Conservation (phyloP, 2,329 filamentous ascomycete genomes). For the Colletotrichum brevisporum region DNA sequence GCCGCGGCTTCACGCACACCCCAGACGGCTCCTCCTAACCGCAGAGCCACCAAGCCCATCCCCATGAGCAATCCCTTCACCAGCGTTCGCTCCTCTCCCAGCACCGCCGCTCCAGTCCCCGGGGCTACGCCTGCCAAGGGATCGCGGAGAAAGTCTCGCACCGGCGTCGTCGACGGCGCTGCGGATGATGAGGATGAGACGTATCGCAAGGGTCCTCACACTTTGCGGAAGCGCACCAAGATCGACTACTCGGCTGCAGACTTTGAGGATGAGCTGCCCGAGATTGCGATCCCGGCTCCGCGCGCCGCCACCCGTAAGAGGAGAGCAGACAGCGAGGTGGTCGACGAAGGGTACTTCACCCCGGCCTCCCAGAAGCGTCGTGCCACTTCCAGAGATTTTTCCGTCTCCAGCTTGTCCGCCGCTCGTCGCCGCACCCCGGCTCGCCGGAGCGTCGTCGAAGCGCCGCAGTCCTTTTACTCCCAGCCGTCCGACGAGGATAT, state of each 20-base stretch:
- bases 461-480: conserved; percentile 26
- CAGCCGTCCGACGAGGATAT: conserved; percentile 56
- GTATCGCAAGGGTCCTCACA: conserved; percentile 71
- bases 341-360: conserved; percentile 36
- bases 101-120: conserved; percentile 13
- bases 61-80: conserved; percentile 31
- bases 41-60: conserved; percentile 32
- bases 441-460: conserved; percentile 53
- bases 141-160: conserved; percentile 37
- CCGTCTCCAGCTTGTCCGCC: conserved; percentile 22
- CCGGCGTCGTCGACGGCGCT: conserved; percentile 30
- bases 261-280: conserved; percentile 61
- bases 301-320: conserved; percentile 48
- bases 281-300: conserved; percentile 42
- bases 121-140: conserved; percentile 16
- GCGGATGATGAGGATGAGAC: conserved; percentile 62
- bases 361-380: conserved; percentile 33
- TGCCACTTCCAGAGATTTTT: conserved; percentile 41
- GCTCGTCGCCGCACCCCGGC: conserved; percentile 56
- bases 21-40: conserved; percentile 40
- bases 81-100: conserved; percentile 30
- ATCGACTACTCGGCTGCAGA: conserved; percentile 71
- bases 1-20: conserved; percentile 35
- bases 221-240: conserved; percentile 68
- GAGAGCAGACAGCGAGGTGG: conserved; percentile 46